Evolutionary conservation across 345 rosid species (phyloP).

Genomic region (Eucalyptus regnans): DNA sequence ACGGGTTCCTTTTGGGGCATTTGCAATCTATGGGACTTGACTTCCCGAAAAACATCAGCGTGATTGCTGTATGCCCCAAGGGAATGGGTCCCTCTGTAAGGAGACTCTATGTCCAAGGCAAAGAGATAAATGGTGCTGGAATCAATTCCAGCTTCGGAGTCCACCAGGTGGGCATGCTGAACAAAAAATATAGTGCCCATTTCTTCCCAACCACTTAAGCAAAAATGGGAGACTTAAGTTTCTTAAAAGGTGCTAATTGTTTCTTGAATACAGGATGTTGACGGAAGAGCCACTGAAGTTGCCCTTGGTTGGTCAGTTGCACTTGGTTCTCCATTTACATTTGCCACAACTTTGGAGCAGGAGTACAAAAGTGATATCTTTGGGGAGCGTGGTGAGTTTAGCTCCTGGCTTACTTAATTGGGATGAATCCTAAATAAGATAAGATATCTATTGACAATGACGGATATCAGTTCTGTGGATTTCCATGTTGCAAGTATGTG

Average conservation of each 20-base stretch:
- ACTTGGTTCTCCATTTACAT: constrained; percentile 87
- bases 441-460: background rate
- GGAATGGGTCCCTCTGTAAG: constrained; percentile 92
- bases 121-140: constrained; percentile 91
- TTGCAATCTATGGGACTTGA: constrained; percentile 63
- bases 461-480: background rate
- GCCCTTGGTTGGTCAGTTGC: constrained; percentile 94
- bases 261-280: constrained; percentile 53
- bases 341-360: constrained; percentile 82
- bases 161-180: constrained; percentile 46
- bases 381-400: constrained; percentile 73
- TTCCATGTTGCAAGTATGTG: background rate
- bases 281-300: constrained; percentile 80
- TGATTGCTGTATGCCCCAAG: constrained; percentile 80
- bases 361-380: constrained; percentile 96
- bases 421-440: background rate
- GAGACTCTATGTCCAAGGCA: constrained; percentile 86
- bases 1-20: constrained; percentile 88
- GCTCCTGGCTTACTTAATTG: background rate
- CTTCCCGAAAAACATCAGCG: constrained; percentile 75
- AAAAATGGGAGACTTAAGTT: background rate
- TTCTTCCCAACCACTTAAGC: background rate
- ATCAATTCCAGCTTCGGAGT: constrained; percentile 85
- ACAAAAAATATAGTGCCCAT: background rate
- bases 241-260: background rate